Percentiles rank a stretch among this genome's conserved stretches.
These are phyloP conservation scores for Pseudohyphozyma bogoriensis DNA, from an alignment of 768 basidiomycete genomes.

Conservation along the genomic window DNA sequence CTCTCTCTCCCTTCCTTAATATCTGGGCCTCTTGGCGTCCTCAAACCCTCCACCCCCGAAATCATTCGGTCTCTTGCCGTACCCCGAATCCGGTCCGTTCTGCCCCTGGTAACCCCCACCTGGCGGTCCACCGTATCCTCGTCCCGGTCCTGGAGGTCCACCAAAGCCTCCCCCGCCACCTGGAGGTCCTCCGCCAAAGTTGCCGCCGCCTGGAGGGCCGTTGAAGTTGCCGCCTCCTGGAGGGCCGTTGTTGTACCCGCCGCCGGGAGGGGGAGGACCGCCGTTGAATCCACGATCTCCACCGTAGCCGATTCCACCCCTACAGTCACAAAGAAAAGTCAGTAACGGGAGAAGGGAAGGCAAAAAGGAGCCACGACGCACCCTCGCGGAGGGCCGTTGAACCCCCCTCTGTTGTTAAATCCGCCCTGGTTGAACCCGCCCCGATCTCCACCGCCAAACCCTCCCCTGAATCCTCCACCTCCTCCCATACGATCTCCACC, in stretches of 20 bases:
- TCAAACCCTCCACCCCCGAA: slow-evolving; percentile 5
- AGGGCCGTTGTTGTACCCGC: not conserved
- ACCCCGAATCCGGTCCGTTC: not conserved
- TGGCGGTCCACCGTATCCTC: slow-evolving; percentile 28
- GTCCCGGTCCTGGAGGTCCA: slow-evolving; percentile 39
- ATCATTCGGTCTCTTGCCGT: not conserved
- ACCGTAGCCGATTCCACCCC: not conserved
- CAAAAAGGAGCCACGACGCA: not conserved
- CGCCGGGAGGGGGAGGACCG: not conserved
- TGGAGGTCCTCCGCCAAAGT: slow-evolving; percentile 36
- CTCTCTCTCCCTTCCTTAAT: slow-evolving; percentile 8
- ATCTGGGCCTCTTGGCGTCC: slow-evolving; percentile 24
- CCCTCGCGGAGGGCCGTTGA: slow-evolving; percentile 29
- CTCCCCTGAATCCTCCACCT: slow-evolving; percentile 31
- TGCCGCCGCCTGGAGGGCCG: slow-evolving; percentile 7
- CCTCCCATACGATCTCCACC: slow-evolving; percentile 31
- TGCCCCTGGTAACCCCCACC: slow-evolving; percentile 31
- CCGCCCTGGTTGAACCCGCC: slow-evolving; percentile 36
- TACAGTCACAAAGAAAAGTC: not conserved
- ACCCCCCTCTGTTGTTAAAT: slow-evolving; percentile 32
- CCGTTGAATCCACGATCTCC: not conserved
- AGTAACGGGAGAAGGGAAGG: not conserved
- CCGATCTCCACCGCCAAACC: slow-evolving; percentile 37
- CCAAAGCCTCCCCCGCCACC: slow-evolving; percentile 33
- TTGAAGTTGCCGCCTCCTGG: not conserved